These are phyloP conservation scores for Rhytidiadelphus loreus DNA, from an alignment of 225 moss, liverwort and hornwort genomes.

Conservation along the genomic window DNA sequence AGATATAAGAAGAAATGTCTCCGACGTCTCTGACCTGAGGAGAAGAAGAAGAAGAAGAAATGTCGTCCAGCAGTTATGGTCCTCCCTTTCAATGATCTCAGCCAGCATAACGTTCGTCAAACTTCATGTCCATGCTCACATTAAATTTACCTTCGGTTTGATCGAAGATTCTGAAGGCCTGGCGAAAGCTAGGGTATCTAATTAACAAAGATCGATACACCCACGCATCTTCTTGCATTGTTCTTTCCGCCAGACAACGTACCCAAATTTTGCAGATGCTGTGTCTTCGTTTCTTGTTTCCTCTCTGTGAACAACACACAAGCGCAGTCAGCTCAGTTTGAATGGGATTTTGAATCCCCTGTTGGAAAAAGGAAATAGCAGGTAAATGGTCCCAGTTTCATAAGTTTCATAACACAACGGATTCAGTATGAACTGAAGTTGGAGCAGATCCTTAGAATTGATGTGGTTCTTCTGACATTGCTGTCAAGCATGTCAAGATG, in stretches of 20 bases:
- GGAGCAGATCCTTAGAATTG: no score
- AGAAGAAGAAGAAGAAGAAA: no score
- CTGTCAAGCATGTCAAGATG: no score
- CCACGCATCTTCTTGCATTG: neutral
- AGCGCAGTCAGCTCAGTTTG: neutral
- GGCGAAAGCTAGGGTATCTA: neutral
- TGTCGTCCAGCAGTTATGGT: no score
- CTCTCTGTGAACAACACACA: neutral
- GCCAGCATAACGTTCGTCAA: neutral
- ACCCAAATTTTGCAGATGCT: neutral
- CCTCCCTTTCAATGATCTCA: neutral
- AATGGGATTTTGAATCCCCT: neutral
- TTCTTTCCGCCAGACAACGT: neutral
- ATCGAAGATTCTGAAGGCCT: neutral
- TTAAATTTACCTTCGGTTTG: neutral
- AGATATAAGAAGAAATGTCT: no score
- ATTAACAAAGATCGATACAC: neutral
- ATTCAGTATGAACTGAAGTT: no score
- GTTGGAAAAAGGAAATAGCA: neutral
- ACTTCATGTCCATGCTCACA: neutral
- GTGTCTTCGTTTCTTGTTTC: neutral
- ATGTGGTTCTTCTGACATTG: no score
- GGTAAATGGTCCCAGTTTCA: no score
- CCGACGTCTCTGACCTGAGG: no score
- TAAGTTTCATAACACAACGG: no score